phyloP scores from a whole-genome alignment of 2,329 filamentous ascomycete genomes.

The Stagonosporopsis rhizophila region DNA sequence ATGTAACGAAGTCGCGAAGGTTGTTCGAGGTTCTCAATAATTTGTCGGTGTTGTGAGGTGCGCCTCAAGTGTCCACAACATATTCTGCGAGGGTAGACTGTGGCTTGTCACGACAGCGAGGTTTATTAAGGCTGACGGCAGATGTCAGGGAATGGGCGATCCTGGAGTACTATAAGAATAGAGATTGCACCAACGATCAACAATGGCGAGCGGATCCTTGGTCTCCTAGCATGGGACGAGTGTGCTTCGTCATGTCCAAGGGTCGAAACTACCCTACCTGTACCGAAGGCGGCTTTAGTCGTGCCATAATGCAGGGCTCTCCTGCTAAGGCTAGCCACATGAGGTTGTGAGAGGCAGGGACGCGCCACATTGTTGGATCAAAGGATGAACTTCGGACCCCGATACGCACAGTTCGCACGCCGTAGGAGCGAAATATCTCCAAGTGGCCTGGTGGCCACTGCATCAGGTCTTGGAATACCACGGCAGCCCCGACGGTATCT shows the following conservation, averaged over 20 bases:
- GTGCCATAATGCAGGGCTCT: slow-evolving; percentile 12
- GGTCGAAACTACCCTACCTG: slow-evolving; percentile 5
- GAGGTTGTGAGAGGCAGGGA: neutral
- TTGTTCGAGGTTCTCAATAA: neutral
- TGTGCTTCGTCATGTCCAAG: slow-evolving; percentile 16
- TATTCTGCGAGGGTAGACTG: neutral
- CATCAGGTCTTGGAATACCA: neutral
- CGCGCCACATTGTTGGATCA: neutral
- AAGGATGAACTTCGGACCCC: slow-evolving; percentile 2
- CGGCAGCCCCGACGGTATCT: slow-evolving; percentile 1
- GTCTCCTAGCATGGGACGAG: slow-evolving; percentile 4
- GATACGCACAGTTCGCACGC: neutral
- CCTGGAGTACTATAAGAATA: slow-evolving; percentile 5
- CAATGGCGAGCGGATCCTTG: slow-evolving; percentile 12
- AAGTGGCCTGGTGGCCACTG: neutral
- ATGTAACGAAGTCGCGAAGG: neutral
- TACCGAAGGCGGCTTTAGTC: neutral
- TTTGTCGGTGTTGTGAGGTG: neutral
- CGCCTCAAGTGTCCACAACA: slow-evolving; percentile 1
- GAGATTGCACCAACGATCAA: slow-evolving; percentile 4
- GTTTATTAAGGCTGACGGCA: slow-evolving; percentile 1
- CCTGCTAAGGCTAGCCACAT: slow-evolving; percentile 9
- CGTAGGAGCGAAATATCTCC: neutral
- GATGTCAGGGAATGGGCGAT: neutral
- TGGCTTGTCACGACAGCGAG: neutral